These are phyloP conservation scores for Austroboletus novae-zelandiae DNA, from an alignment of 1,284 basidiomycete species.

Conservation along the genomic window DNA sequence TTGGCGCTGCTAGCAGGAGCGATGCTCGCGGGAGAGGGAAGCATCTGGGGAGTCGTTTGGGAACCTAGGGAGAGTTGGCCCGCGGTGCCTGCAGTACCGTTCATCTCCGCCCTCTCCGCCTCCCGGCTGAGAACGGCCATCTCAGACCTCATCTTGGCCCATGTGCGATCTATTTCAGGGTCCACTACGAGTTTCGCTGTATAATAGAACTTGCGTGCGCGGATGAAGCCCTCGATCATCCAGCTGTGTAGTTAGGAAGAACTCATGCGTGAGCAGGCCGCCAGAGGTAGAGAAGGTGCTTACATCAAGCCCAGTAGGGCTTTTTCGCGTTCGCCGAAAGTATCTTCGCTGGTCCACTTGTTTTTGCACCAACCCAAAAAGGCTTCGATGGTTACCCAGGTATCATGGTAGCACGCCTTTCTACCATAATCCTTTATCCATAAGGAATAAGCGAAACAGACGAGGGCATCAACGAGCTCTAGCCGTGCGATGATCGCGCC, in stretches of 20 bases:
- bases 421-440: constrained; percentile 66
- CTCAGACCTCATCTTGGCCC: constrained; percentile 40
- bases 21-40: constrained; percentile 72
- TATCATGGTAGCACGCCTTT: constrained; percentile 48
- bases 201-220: constrained; percentile 56
- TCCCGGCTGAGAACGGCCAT: constrained; percentile 47
- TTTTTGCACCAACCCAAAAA: constrained; percentile 65
- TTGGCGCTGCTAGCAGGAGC: constrained; percentile 63
- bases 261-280: constrained; percentile 30
- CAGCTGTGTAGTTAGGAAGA: constrained; percentile 43
- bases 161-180: constrained; percentile 40
- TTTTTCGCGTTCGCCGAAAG: constrained; percentile 65
- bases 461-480: constrained; percentile 70
- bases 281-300: constrained; percentile 32
- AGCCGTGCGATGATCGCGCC: constrained; percentile 68
- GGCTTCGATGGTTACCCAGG: constrained; percentile 61
- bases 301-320: constrained; percentile 76
- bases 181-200: constrained; percentile 42
- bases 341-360: constrained; percentile 63
- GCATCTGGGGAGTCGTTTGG: constrained; percentile 59
- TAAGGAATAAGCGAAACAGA: constrained; percentile 70
- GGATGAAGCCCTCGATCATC: constrained; percentile 72
- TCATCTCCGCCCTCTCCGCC: constrained; percentile 41
- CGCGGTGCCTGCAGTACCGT: constrained; percentile 33
- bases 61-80: constrained; percentile 40